Percentiles rank a stretch among this genome's conserved stretches.
phyloP scores from a whole-genome alignment of 148 eudicot species.

The Rhododendron ovatum region DNA sequence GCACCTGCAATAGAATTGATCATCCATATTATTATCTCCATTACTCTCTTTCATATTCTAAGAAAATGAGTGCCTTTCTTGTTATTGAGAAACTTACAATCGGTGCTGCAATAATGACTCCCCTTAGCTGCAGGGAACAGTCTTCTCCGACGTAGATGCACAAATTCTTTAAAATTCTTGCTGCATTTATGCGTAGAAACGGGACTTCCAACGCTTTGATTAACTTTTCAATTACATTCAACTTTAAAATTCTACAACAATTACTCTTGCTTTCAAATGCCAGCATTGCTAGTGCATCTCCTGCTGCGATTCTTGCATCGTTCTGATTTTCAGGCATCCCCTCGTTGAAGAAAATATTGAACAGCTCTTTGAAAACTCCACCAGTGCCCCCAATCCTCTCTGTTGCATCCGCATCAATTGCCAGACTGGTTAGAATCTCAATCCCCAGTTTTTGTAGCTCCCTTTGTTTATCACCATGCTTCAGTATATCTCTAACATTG shows the following conservation, averaged over 20 bases:
- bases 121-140: conserved; percentile 40
- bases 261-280: conserved; percentile 59
- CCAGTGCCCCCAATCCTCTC: conserved; percentile 84
- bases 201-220: conserved; percentile 47
- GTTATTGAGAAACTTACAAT: conserved; percentile 39
- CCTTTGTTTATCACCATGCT: conserved; percentile 60
- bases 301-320: conserved; percentile 58
- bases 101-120: conserved; percentile 51
- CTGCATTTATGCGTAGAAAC: conserved; percentile 52
- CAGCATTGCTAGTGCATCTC: conserved; percentile 84
- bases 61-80: not conserved
- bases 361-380: conserved; percentile 62
- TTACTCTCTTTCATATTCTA: not conserved
- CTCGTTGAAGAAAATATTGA: conserved; percentile 54
- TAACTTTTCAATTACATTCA: conserved; percentile 38
- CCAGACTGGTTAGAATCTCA: conserved; percentile 70
- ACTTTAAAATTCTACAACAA: conserved; percentile 43
- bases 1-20: conserved; percentile 46
- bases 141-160: conserved; percentile 57
- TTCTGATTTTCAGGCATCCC: conserved; percentile 24
- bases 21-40: not conserved
- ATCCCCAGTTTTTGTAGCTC: conserved; percentile 62
- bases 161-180: conserved; percentile 61
- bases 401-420: conserved; percentile 77
- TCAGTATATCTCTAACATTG: conserved; percentile 66